Evolutionary conservation across 768 basidiomycete genomes (phyloP), one percentile per base, ranked within the genome.

Genomic region (Phanerodontia chrysosporium): DNA sequence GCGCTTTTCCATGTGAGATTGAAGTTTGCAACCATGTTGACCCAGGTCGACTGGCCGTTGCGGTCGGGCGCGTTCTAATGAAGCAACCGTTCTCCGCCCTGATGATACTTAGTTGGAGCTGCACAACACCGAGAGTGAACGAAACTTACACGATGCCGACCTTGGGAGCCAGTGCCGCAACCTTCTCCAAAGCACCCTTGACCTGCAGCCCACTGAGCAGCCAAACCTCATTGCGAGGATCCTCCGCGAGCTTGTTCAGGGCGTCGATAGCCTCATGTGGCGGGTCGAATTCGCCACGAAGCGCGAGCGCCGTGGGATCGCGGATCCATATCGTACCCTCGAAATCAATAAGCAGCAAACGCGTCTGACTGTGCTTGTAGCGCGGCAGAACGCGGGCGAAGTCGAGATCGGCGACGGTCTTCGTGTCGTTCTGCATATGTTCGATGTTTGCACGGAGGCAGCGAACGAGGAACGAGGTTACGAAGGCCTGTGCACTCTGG

Each of bases 61-160:
- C 71, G 62, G 25, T 57, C 60, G 0, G 68, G 35, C 74, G 77
- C 3, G 85, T 81, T 74, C 84, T 89, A 67, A 93, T 81, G 69
- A 85, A 94, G 69, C 92, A 94, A 1, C 92, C 92, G 60, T 95
- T 92, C 76, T 95, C 93, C 0, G 91, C 90, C 0, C 87, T 89
- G n/a, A 21, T 16, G 35, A 36, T 25, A 32, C 27, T 24, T 2
- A 44, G 25, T 46, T 16, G 39, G 25, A 44, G 8, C 30, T n/a
- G n/a, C n/a, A 28, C 32, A 61, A 58, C 48, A 64, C 14, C 30
- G 21, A 10, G 28, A 30, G 12, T n/a, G 52, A 24, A 45, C 51
- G 22, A 56, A 9, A 79, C 87, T 70, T 66, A 89, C 80, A 92
- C 85, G 59, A 94, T 83, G 18, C 92, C 92, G 54, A 94, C 74